Conservation (phyloP, 139 green algal species). For the Raphidocelis subcapitata region DNA sequence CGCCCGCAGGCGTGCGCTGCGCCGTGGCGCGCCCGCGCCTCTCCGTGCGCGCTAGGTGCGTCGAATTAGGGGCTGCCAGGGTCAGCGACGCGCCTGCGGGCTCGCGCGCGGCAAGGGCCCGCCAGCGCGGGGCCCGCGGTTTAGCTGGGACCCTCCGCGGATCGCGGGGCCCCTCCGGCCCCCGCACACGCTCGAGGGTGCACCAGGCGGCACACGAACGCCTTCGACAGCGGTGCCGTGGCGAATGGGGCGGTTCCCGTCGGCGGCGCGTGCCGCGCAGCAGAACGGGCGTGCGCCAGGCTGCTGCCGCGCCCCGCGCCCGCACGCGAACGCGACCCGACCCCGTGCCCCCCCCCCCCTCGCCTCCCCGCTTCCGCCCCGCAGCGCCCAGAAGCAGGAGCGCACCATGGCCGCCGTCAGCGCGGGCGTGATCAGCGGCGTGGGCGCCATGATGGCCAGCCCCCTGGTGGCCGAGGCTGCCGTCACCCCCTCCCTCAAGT, state of each 20-base stretch:
- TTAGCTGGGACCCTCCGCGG: neutral
- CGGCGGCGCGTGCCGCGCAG: neutral
- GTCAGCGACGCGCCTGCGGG: neutral
- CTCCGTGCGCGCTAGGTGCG: conserved; percentile 28
- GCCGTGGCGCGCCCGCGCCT: conserved; percentile 18
- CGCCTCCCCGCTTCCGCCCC: neutral
- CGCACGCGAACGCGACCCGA: too few species aligned
- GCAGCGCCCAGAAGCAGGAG: conserved; percentile 56
- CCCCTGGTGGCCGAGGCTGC: conserved; percentile 75
- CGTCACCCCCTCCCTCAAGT: conserved; percentile 83
- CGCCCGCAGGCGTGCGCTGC: conserved; percentile 10
- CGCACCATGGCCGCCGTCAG: conserved; percentile 41
- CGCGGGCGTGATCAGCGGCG: conserved; percentile 57
- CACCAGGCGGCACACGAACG: neutral
- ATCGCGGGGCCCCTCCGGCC: too few species aligned
- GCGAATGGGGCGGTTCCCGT: too few species aligned
- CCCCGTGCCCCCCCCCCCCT: too few species aligned
- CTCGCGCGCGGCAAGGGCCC: neutral
- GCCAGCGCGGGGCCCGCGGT: neutral
- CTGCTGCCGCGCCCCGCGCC: too few species aligned
- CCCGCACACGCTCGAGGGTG: too few species aligned
- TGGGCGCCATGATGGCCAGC: conserved; percentile 55
- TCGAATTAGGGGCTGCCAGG: neutral
- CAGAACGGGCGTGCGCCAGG: too few species aligned
- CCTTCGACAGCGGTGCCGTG: neutral